Conservation (phyloP, 306 rosid genomes). For the Rosa persica region DNA sequence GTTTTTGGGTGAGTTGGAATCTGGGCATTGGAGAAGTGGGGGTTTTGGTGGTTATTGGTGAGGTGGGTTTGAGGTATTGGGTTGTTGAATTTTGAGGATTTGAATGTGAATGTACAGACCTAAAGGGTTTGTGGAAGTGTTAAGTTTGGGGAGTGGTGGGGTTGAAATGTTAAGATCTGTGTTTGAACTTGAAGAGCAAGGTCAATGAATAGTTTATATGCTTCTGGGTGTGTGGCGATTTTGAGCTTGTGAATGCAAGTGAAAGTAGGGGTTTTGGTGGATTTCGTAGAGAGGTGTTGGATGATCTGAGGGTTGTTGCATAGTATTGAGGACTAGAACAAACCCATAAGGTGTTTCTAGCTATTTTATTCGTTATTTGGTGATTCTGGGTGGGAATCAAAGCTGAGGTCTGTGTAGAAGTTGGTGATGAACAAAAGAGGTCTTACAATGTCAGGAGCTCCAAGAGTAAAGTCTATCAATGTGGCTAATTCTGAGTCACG, state of each 20-base stretch:
- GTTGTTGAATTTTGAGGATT: conserved; percentile 23
- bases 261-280: conserved; percentile 26
- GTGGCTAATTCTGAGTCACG: conserved; percentile 71
- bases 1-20: conserved; percentile 26
- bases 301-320: conserved; percentile 17
- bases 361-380: background rate
- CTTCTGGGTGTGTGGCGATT: conserved; percentile 14
- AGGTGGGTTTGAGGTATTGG: background rate
- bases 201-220: conserved; percentile 24
- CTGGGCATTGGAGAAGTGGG: conserved; percentile 31
- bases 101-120: conserved; percentile 13
- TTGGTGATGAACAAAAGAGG: conserved; percentile 14
- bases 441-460: conserved; percentile 66
- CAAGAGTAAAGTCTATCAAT: conserved; percentile 82
- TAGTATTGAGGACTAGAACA: conserved; percentile 27
- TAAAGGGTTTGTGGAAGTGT: conserved; percentile 17
- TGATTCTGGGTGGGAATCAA: background rate
- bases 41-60: conserved; percentile 30
- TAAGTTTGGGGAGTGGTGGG: conserved; percentile 27
- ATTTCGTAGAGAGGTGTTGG: conserved; percentile 27
- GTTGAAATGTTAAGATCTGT: conserved; percentile 54
- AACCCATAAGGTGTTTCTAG: conserved; percentile 12
- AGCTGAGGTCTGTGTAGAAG: conserved; percentile 9
- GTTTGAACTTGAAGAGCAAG: conserved; percentile 27
- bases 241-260: conserved; percentile 29